Evolutionary conservation across 768 basidiomycete genomes (phyloP).

Genomic region (Tylopilus plumbeoviolaceoides): DNA sequence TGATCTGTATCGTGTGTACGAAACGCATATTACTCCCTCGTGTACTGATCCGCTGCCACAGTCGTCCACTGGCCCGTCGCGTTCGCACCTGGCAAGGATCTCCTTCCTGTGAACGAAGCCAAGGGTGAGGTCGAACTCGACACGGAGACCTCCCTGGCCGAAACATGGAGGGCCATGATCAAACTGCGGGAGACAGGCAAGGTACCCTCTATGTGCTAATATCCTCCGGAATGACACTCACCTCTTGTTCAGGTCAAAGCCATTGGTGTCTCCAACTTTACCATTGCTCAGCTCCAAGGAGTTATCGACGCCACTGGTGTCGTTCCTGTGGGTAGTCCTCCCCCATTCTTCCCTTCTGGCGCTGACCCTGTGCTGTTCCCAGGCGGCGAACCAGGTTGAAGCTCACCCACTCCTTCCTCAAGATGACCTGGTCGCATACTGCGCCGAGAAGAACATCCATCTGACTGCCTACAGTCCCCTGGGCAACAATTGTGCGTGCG

Average conservation of each 20-base stretch:
- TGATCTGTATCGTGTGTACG: constrained; percentile 68
- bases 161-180: constrained; percentile 83
- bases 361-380: neutral
- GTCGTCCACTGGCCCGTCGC: constrained; percentile 81
- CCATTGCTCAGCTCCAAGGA: constrained; percentile 56
- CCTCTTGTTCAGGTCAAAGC: constrained; percentile 46
- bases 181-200: constrained; percentile 64
- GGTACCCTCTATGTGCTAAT: constrained; percentile 33
- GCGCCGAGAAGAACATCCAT: constrained; percentile 66
- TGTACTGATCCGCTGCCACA: constrained; percentile 22
- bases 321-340: constrained; percentile 46
- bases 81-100: constrained; percentile 54
- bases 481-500: constrained; percentile 67
- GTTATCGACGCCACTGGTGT: constrained; percentile 69
- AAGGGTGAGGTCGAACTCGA: constrained; percentile 53
- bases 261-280: constrained; percentile 85
- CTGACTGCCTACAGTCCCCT: constrained; percentile 72
- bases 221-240: neutral
- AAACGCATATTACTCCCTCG: constrained; percentile 1
- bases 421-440: constrained; percentile 66
- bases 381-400: constrained; percentile 78
- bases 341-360: neutral
- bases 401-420: constrained; percentile 79
- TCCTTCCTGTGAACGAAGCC: constrained; percentile 47
- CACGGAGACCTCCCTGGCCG: constrained; percentile 54